phyloP scores from a whole-genome alignment of 2,329 filamentous ascomycete species.

The Alternaria panax region DNA sequence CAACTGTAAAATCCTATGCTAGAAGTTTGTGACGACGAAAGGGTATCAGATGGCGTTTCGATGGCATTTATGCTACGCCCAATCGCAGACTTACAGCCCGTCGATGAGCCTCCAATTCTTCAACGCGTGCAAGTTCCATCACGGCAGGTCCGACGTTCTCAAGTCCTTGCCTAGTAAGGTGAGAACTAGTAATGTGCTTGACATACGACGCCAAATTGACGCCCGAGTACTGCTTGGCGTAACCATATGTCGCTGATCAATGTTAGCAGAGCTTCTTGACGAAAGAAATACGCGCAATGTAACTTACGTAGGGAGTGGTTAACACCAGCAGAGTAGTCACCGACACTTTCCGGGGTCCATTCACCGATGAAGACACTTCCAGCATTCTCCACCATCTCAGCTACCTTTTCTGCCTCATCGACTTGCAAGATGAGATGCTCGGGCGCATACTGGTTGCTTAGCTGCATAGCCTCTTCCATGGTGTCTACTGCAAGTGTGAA shows the following conservation, averaged over 20 bases:
- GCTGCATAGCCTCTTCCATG: slow-evolving; percentile 75
- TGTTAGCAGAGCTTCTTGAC: neutral
- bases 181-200: slow-evolving; percentile 96
- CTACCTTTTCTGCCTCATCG: slow-evolving; percentile 74
- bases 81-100: slow-evolving; percentile 73
- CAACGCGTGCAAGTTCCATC: slow-evolving; percentile 93
- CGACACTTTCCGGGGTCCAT: slow-evolving; percentile 98
- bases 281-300: neutral
- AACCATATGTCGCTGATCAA: slow-evolving; percentile 87
- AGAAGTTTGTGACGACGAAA: neutral
- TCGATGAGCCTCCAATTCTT: slow-evolving; percentile 92
- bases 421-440: slow-evolving; percentile 96
- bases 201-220: slow-evolving; percentile 96
- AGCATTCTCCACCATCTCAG: slow-evolving; percentile 86
- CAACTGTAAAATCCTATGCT: neutral
- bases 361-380: slow-evolving; percentile 94
- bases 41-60: neutral
- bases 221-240: slow-evolving; percentile 97
- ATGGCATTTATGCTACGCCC: slow-evolving; percentile 38
- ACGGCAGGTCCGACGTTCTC: slow-evolving; percentile 86
- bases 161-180: slow-evolving; percentile 85
- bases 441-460: slow-evolving; percentile 94
- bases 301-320: slow-evolving; percentile 95
- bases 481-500: slow-evolving; percentile 81
- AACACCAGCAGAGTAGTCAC: slow-evolving; percentile 96